These are phyloP conservation scores for Arachnomyces sp. DNA, from an alignment of 2,329 filamentous ascomycete genomes.

Conservation along the genomic window DNA sequence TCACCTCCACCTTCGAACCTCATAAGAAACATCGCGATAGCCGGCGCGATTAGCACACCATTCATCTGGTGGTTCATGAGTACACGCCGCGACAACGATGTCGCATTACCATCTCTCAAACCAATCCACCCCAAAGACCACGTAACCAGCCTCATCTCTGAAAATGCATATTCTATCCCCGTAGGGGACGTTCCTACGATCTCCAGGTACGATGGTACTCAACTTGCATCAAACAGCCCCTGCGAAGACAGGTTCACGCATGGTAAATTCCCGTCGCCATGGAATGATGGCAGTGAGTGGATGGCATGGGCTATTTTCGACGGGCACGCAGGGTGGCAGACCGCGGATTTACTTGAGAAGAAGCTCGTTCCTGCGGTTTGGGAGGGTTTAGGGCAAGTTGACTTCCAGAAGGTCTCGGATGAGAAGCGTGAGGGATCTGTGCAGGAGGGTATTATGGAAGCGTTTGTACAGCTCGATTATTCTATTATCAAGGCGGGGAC, in stretches of 20 bases:
- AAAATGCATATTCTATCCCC: conserved; percentile 16
- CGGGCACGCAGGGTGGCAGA: conserved; percentile 28
- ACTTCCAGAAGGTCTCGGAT: conserved; percentile 3
- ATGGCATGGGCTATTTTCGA: conserved; percentile 34
- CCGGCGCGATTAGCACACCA: conserved; percentile 11
- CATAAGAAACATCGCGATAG: conserved; percentile 9
- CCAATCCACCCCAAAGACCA: conserved; percentile 12
- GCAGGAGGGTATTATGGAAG: conserved; percentile 17
- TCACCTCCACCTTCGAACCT: conserved; percentile 4
- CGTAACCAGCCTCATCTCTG: conserved; percentile 17
- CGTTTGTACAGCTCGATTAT: conserved; percentile 19
- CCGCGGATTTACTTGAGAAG: conserved; percentile 17
- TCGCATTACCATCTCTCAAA: conserved; percentile 14
- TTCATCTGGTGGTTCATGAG: conserved; percentile 15
- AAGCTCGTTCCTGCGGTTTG: conserved; percentile 15
- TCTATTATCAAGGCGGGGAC: conserved; percentile 18
- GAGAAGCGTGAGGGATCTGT: conserved; percentile 3
- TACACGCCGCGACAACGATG: conserved; percentile 9
- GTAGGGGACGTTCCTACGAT: conserved; percentile 16
- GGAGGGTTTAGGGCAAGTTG: conserved; percentile 11
- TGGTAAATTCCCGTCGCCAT: conserved; percentile 18
- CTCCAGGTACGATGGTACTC: conserved; percentile 19
- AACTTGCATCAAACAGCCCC: conserved; percentile 29
- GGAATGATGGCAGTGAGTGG: conserved; percentile 19
- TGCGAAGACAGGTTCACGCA: conserved; percentile 25